Evolutionary conservation across 2,329 filamentous ascomycete genomes (phyloP).

Genomic region (Ophiocordyceps camponoti-saundersi): DNA sequence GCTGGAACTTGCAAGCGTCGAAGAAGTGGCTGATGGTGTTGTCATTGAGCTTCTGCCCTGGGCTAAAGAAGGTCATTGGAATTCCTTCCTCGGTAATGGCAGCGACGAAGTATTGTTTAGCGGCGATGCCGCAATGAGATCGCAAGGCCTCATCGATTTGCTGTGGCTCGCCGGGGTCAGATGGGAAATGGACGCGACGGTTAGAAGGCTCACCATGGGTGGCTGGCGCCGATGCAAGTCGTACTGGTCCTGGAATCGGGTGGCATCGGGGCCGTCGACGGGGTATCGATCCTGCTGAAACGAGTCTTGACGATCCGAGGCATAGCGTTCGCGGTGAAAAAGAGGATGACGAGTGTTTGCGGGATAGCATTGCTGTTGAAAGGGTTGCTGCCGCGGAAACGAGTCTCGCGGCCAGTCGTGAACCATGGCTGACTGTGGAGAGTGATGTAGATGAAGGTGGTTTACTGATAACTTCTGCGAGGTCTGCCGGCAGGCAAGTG

Average conservation of each 20-base stretch:
- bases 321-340: slow-evolving; percentile 13
- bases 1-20: slow-evolving; percentile 22
- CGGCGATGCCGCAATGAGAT: slow-evolving; percentile 33
- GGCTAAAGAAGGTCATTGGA: slow-evolving; percentile 26
- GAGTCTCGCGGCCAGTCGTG: slow-evolving; percentile 21
- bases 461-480: neutral
- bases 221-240: slow-evolving; percentile 18
- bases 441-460: neutral
- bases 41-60: slow-evolving; percentile 19
- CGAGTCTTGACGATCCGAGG: slow-evolving; percentile 12
- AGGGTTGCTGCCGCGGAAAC: slow-evolving; percentile 17
- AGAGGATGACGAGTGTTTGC: slow-evolving; percentile 12
- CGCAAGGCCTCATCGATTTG: slow-evolving; percentile 33
- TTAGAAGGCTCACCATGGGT: slow-evolving; percentile 17
- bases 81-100: slow-evolving; percentile 30
- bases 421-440: slow-evolving; percentile 16
- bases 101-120: slow-evolving; percentile 34
- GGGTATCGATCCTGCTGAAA: slow-evolving; percentile 14
- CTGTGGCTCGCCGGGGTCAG: slow-evolving; percentile 12
- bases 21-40: slow-evolving; percentile 28
- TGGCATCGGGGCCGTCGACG: slow-evolving; percentile 12
- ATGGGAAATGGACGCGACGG: neutral
- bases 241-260: slow-evolving; percentile 16
- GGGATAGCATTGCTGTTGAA: slow-evolving; percentile 8
- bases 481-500: neutral